phyloP scores from a whole-genome alignment of 768 basidiomycete genomes.

The Lentinula detonsa region DNA sequence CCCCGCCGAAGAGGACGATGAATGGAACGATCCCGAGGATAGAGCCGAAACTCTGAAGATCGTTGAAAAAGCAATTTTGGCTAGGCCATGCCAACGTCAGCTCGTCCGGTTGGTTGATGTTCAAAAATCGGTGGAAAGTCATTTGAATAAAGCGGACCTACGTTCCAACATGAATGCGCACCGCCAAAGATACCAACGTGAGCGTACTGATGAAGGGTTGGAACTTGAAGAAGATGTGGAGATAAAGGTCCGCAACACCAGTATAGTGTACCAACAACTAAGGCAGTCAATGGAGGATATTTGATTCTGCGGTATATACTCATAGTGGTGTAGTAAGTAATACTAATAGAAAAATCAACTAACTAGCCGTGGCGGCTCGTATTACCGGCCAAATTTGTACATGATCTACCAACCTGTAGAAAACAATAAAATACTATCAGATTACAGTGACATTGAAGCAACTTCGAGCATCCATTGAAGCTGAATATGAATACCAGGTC shows the following conservation, averaged over 20 bases:
- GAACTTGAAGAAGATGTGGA: background rate
- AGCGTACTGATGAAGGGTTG: background rate
- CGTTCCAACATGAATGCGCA: slow-evolving; percentile 1
- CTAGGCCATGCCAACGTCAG: slow-evolving; percentile 13
- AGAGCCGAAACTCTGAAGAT: slow-evolving; percentile 13
- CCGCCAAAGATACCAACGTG: background rate
- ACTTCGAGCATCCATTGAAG: background rate
- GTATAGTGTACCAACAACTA: background rate
- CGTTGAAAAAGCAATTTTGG: slow-evolving; percentile 13
- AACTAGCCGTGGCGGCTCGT: too few relatives aligned
- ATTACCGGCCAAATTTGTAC: too few relatives aligned
- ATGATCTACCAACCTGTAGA: too few relatives aligned
- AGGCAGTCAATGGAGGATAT: background rate
- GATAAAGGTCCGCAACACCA: background rate
- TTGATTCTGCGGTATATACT: too few relatives aligned
- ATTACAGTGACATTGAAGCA: background rate
- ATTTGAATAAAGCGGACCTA: slow-evolving; percentile 10
- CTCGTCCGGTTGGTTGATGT: slow-evolving; percentile 32
- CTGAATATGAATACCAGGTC: background rate
- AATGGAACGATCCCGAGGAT: slow-evolving; percentile 8
- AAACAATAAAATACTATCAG: too few relatives aligned
- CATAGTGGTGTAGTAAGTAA: too few relatives aligned
- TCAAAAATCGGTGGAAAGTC: slow-evolving; percentile 26
- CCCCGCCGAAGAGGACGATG: background rate
- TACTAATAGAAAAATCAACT: too few relatives aligned